Base-by-base conservation (phyloP, 176 grass and related monocot genomes). In the Oryza meridionalis region DNA sequence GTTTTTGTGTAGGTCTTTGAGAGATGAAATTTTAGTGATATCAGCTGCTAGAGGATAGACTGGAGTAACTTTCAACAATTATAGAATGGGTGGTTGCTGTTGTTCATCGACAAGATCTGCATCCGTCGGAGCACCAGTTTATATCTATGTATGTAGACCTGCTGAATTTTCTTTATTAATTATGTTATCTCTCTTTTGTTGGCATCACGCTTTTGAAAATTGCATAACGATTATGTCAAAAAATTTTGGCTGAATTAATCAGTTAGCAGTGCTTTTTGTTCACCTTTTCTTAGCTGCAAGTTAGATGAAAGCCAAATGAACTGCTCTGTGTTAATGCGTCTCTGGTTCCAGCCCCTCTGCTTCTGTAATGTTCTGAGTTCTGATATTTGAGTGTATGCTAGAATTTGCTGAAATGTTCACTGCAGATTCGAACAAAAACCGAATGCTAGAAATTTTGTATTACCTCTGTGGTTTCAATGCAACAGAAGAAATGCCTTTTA, bases 41-140 rank as follows among this genome's bases (percentile, higher is more conserved):
- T 64, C 40, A 49, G 4, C 81, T 82, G 38, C 79, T 81, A 77
- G 72, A 87, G 45, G 80, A 47, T 82, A 77, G 21, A 38, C 63
- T 86, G 78, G 71, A 76, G 37, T 70, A 53, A 86, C 87, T 32
- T 84, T 71, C 53, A 33, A 69, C 88, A 63, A 71, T 51, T 78
- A 81, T n/a, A 89, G 62, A 75, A 96, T 96, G 94, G 94, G 94
- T 88, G 88, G 84, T 66, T 96, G 88, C 85, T 96, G 86, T 72
- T 69, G 79, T 91, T 90, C 89, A 51, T 85, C 89, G 69, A 88
- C 88, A 85, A 67, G 84, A 38, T 67, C 86, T 75, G 81, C 83
- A 79, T 67, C 91, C 59, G 84, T 91, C 50, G 82, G 86, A 76
- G 82, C 76, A 77, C 91, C 70, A 32, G 62, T 67, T 80, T 82